These are phyloP conservation scores for Nidularia pulvinata DNA, from an alignment of 768 basidiomycete species.

Conservation along the genomic window DNA sequence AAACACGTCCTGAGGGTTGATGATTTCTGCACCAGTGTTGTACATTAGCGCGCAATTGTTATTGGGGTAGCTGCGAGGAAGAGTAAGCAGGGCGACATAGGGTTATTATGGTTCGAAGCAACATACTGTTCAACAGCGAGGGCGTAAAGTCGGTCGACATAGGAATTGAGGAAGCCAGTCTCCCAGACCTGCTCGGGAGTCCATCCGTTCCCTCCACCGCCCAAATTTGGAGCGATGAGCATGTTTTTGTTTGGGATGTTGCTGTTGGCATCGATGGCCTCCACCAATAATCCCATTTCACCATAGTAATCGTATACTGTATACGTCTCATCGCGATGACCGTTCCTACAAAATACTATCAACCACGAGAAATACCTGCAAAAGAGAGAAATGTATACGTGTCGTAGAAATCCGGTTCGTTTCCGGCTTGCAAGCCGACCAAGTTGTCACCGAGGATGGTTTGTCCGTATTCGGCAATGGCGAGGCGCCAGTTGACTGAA, in stretches of 20 bases:
- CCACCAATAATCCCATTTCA: conserved; percentile 29
- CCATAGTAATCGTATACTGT: conserved; percentile 39
- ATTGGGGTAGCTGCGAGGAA: conserved; percentile 27
- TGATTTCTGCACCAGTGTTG: conserved; percentile 27
- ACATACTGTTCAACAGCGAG: conserved; percentile 59
- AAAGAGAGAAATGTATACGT: conserved; percentile 13
- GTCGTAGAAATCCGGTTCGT: conserved; percentile 79
- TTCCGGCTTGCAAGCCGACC: conserved; percentile 68
- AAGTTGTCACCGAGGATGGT: conserved; percentile 63
- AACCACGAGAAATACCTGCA: conserved; percentile 2
- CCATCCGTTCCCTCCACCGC: conserved; percentile 42
- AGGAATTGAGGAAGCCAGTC: conserved; percentile 47
- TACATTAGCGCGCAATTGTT: conserved; percentile 63
- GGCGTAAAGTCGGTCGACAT: conserved; percentile 34
- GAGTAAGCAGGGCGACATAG: not conserved
- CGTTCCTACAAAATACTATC: conserved; percentile 19
- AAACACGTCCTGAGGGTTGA: conserved; percentile 47
- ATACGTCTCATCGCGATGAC: conserved; percentile 28
- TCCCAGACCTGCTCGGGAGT: conserved; percentile 43
- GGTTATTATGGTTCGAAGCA: too few species aligned
- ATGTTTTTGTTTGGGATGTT: conserved; percentile 21
- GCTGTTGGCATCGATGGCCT: conserved; percentile 15
- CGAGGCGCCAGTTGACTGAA: conserved; percentile 46
- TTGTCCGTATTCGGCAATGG: conserved; percentile 58
- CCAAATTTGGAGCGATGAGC: conserved; percentile 62